Evolutionary conservation across 768 basidiomycete genomes (phyloP).

Genomic region (Leccinum imitatum): DNA sequence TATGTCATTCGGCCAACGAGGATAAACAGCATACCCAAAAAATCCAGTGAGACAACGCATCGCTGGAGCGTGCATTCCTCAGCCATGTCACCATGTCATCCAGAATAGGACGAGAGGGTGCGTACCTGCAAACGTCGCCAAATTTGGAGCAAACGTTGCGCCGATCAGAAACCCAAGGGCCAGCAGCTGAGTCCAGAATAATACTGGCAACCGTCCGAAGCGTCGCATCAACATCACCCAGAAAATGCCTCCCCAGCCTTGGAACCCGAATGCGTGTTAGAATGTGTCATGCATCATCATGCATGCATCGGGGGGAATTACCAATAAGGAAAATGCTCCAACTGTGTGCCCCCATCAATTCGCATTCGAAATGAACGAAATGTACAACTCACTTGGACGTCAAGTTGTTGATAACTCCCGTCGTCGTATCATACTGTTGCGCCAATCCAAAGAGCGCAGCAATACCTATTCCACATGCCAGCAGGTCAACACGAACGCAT

Average conservation of each 20-base stretch:
- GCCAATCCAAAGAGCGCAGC: conserved; percentile 50
- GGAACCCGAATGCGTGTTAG: conserved; percentile 6
- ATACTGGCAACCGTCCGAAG: conserved; percentile 29
- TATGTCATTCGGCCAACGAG: not conserved
- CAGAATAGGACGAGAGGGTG: not conserved
- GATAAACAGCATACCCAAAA: conserved; percentile 25
- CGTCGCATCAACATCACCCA: conserved; percentile 33
- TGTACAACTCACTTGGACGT: conserved; percentile 40
- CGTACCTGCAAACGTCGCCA: conserved; percentile 47
- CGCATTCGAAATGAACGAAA: not conserved
- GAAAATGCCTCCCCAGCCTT: conserved; percentile 33
- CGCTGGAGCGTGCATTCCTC: conserved; percentile 12
- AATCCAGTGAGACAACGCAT: conserved; percentile 35
- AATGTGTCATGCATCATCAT: not conserved
- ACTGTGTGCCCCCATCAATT: conserved; percentile 15
- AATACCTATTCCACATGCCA: conserved; percentile 37
- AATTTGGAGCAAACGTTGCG: conserved; percentile 49
- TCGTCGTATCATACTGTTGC: conserved; percentile 42
- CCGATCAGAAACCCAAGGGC: conserved; percentile 49
- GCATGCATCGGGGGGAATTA: conserved; percentile 8
- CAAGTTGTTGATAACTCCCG: conserved; percentile 49
- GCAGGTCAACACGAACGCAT: not conserved
- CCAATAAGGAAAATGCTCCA: conserved; percentile 53
- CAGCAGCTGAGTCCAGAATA: conserved; percentile 39
- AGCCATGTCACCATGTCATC: not conserved